Conservation (phyloP, 169 alveolate genomes). For the Plasmodium knowlesi region DNA sequence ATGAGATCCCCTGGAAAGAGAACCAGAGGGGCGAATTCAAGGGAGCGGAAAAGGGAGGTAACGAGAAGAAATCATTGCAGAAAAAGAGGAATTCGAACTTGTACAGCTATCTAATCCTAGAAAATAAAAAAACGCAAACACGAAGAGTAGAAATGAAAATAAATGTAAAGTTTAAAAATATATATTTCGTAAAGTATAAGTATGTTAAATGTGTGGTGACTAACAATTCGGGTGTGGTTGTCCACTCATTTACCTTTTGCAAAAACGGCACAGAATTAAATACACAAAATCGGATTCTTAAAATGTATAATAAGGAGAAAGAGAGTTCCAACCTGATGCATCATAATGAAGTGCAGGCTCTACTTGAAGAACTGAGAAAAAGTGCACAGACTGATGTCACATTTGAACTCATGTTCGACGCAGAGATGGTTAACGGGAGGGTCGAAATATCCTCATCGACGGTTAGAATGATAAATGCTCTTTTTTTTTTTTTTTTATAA, state of each 20-base stretch:
- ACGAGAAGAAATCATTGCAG: neutral
- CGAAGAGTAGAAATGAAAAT: conserved; percentile 37
- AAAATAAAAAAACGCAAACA: neutral
- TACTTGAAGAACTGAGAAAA: conserved; percentile 26
- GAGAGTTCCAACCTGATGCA: neutral
- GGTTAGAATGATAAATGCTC: neutral
- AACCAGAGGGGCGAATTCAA: neutral
- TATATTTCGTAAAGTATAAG: conserved; percentile 47
- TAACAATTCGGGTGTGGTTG: conserved; percentile 35
- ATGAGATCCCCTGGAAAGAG: neutral
- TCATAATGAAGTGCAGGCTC: neutral
- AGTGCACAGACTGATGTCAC: conserved; percentile 6
- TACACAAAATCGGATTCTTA: conserved; percentile 30
- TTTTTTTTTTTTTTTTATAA: neutral
- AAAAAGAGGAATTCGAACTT: neutral
- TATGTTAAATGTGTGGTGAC: conserved; percentile 63
- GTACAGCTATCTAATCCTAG: neutral
- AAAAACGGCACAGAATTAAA: conserved; percentile 23
- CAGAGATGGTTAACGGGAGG: conserved; percentile 3
- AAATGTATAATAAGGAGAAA: conserved; percentile 41
- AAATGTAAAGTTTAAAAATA: conserved; percentile 39
- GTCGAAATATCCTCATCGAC: conserved; percentile 6
- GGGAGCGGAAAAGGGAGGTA: neutral
- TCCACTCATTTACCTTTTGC: conserved; percentile 26
- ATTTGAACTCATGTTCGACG: conserved; percentile 27